Percentiles rank a stretch among this genome's conserved stretches.
phyloP scores from a whole-genome alignment of 1,284 basidiomycete genomes.

The Leccinum subfulvum region DNA sequence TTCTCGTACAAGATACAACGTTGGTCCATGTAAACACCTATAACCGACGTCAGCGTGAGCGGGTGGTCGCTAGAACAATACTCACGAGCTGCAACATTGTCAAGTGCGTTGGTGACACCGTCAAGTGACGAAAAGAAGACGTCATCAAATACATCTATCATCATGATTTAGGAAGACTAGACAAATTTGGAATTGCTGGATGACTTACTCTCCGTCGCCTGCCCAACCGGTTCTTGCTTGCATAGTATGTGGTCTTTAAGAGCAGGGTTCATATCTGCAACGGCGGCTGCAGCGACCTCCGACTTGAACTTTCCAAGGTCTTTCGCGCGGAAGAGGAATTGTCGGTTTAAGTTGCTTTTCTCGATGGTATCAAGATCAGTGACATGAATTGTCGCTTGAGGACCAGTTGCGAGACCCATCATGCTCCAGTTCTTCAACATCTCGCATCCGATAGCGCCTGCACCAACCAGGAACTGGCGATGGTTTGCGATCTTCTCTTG shows the following conservation, averaged over 20 bases:
- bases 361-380: constrained; percentile 99
- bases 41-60: constrained; percentile 8
- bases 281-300: constrained; percentile 91
- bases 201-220: constrained; percentile 84
- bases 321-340: constrained; percentile 97
- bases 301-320: constrained; percentile 98
- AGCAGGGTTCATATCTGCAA: constrained; percentile 95
- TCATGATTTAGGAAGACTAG: constrained; percentile 4
- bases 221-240: constrained; percentile 93
- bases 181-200: constrained; percentile 1
- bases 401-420: constrained; percentile 92
- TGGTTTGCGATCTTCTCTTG: constrained; percentile 91
- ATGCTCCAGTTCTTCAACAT: constrained; percentile 99
- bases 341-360: constrained; percentile 97
- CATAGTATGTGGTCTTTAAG: constrained; percentile 85
- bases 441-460: constrained; percentile 98
- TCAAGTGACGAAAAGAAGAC: constrained; percentile 88
- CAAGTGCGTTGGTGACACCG: constrained; percentile 99
- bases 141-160: constrained; percentile 82
- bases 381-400: constrained; percentile 85
- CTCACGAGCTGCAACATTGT: constrained; percentile 94
- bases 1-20: constrained; percentile 98
- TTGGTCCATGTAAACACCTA: constrained; percentile 97
- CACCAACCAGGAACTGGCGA: constrained; percentile 95
- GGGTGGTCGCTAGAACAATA: constrained; percentile 13